Evolutionary conservation across 139 green algal species (phyloP), one percentile per base, ranked within the genome.

Genomic region (Coccomyxa sp.): DNA sequence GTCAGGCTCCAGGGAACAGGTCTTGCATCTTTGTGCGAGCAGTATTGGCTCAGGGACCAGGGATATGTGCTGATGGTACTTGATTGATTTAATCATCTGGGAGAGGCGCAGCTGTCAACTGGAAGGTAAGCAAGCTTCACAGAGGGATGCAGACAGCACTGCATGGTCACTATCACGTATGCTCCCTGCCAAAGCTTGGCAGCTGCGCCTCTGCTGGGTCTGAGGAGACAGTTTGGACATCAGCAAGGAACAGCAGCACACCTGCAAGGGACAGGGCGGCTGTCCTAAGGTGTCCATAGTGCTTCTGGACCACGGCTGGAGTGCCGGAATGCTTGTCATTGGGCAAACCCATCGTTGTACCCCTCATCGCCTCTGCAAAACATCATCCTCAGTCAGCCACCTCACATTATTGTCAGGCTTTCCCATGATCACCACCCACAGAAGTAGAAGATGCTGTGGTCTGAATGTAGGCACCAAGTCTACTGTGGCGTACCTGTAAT

Each of bases 331-430:
- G 55, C 35, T 55, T 54, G 14, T 79, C 75, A 22, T 55, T 79
- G 0, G 36, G 7, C 34, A 40, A 10, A 27, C 75, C 75, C 54
- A 79, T 58, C 44, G 55, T 41, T 39, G 41, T 77, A 35, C 69
- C 77, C n/a, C 41, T 37, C 40, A 54, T 72, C 27, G 50, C 44
- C 68, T 81, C 77, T 12, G 37, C 50, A 2, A 80, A 64, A 2
- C 27, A 70, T n/a, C 75, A 64, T 29, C 76, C 76, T 24, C 70
- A 80, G 64, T 75, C 69, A 6, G 75, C 33, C 8, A 80, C 29
- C 0, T 80, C 76, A n/a, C n/a, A n/a, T n/a, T n/a, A n/a, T n/a
- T n/a, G n/a, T n/a, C 68, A 80, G 31, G 6, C 39, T 39, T 64
- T 69, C 38, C 12, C 44, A 58, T 58, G 44, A 58, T n/a, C 44